phyloP scores from a whole-genome alignment of 2,329 filamentous ascomycete genomes.

The Cladophialophora exuberans region DNA sequence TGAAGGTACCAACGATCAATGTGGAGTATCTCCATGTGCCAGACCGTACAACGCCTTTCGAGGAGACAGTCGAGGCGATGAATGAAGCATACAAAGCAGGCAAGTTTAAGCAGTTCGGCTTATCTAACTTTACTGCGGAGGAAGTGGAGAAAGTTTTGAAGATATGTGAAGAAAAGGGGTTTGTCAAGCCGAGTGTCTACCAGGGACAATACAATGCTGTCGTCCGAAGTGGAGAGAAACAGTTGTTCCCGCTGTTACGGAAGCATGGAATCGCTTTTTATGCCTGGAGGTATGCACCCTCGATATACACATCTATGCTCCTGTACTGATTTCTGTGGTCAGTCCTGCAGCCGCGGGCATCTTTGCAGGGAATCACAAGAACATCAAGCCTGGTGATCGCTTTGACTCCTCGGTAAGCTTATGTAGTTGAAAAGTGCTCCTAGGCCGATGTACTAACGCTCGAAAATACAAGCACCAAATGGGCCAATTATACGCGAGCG shows the following conservation, averaged over 20 bases:
- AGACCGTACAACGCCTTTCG: constrained; percentile 62
- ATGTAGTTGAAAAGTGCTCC: not conserved
- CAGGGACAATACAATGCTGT: not conserved
- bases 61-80: constrained; percentile 69
- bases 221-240: not conserved
- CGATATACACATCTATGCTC: too few species aligned
- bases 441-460: too few species aligned
- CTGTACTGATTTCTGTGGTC: too few species aligned
- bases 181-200: not conserved
- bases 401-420: not conserved
- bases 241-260: not conserved
- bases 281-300: constrained; percentile 43
- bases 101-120: constrained; percentile 77
- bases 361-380: constrained; percentile 33
- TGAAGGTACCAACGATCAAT: too few species aligned
- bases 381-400: not conserved
- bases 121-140: constrained; percentile 77
- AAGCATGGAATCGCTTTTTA: constrained; percentile 40
- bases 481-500: not conserved
- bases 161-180: not conserved
- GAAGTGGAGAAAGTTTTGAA: constrained; percentile 1
- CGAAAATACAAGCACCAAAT: too few species aligned
- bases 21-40: constrained; percentile 78
- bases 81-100: constrained; percentile 82
- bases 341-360: constrained; percentile 34